Conservation (phyloP, 805 yeast genomes). For the Wickerhamomyces sydowiorum region DNA sequence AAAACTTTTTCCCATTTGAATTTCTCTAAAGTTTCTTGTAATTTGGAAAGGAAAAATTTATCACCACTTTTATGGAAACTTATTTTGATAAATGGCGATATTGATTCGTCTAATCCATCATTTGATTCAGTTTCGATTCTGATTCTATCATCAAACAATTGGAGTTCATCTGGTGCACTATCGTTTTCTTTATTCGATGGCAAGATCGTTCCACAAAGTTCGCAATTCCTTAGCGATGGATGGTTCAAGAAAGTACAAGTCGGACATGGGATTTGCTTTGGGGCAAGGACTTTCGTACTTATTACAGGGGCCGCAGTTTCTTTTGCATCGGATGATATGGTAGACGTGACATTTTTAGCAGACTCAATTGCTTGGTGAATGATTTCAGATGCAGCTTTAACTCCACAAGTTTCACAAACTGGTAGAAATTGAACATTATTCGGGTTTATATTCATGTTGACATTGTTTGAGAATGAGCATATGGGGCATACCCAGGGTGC, state of each 20-base stretch:
- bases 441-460: slow-evolving; percentile 26
- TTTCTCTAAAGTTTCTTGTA: slow-evolving; percentile 39
- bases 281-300: background rate
- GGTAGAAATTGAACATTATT: slow-evolving; percentile 29
- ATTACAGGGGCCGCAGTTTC: background rate
- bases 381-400: slow-evolving; percentile 34
- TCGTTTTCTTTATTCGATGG: slow-evolving; percentile 22
- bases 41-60: slow-evolving; percentile 40
- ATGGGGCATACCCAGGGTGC: slow-evolving; percentile 80
- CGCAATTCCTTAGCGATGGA: slow-evolving; percentile 72
- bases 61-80: slow-evolving; percentile 78
- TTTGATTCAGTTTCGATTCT: slow-evolving; percentile 23
- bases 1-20: slow-evolving; percentile 41
- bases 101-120: slow-evolving; percentile 21
- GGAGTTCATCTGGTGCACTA: slow-evolving; percentile 12
- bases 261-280: slow-evolving; percentile 32
- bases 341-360: background rate
- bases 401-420: slow-evolving; percentile 59
- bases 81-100: slow-evolving; percentile 43
- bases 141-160: slow-evolving; percentile 27
- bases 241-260: slow-evolving; percentile 81
- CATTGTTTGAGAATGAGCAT: slow-evolving; percentile 63
- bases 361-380: slow-evolving; percentile 27
- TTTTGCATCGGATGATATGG: too few relatives aligned
- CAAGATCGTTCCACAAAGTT: slow-evolving; percentile 72